A percentile compares a stretch with the other conserved stretches of the same genome.
These are phyloP conservation scores for Tripterygium wilfordii DNA, from an alignment of 177 flowering plant genomes.

Conservation along the genomic window DNA sequence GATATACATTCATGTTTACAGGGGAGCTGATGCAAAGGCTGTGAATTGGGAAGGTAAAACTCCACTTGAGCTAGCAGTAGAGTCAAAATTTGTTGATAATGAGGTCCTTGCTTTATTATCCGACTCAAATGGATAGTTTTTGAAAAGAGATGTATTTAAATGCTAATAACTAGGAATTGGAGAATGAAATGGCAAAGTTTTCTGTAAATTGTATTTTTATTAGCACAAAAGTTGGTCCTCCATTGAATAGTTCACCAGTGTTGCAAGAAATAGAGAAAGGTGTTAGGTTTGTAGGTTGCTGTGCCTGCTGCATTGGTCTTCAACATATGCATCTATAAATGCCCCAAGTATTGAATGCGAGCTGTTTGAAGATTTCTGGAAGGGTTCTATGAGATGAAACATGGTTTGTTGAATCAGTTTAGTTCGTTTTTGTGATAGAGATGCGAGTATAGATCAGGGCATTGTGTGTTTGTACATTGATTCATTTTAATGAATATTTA, in stretches of 20 bases:
- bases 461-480: constrained; percentile 31
- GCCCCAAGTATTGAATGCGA: constrained; percentile 3
- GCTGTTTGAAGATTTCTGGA: constrained; percentile 1
- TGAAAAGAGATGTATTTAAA: not conserved
- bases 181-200: constrained; percentile 5
- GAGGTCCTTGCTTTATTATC: constrained; percentile 55
- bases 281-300: constrained; percentile 25
- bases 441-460: constrained; percentile 14
- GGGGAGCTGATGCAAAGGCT: constrained; percentile 72
- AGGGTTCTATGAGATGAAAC: constrained; percentile 16
- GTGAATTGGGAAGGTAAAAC: constrained; percentile 61
- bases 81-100: constrained; percentile 47
- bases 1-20: constrained; percentile 25
- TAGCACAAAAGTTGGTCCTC: constrained; percentile 14
- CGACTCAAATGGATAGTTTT: constrained; percentile 40
- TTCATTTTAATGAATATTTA: constrained; percentile 7
- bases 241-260: constrained; percentile 4
- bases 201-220: constrained; percentile 13
- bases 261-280: constrained; percentile 10
- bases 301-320: constrained; percentile 16
- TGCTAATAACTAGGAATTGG: constrained; percentile 2
- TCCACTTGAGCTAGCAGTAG: constrained; percentile 48
- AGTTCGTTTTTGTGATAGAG: constrained; percentile 10
- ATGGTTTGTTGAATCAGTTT: constrained; percentile 10
- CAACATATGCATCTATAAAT: constrained; percentile 3